Conservation (phyloP, 305 asterid genomes). For the Fraxinus floribunda region DNA sequence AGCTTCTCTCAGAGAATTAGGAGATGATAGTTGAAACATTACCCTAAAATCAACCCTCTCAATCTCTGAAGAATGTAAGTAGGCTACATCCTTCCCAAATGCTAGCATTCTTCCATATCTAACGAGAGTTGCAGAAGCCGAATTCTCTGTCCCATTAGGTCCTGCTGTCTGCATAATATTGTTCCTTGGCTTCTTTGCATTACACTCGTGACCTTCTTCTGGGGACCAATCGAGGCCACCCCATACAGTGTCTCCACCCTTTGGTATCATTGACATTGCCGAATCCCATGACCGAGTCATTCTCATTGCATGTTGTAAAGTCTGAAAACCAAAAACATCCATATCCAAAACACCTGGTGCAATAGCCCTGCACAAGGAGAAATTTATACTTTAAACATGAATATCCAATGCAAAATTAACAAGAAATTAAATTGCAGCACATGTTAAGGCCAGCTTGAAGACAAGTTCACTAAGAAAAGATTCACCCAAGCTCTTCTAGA, state of each 20-base stretch:
- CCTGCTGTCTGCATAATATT: constrained; percentile 35
- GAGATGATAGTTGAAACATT: constrained; percentile 29
- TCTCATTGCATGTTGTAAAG: constrained; percentile 66
- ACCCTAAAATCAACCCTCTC: constrained; percentile 65
- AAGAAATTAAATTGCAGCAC: not conserved
- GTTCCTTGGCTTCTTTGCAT: constrained; percentile 40
- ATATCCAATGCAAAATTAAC: constrained; percentile 8
- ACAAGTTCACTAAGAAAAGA: not conserved
- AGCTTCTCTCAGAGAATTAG: constrained; percentile 15
- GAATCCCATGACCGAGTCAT: constrained; percentile 93
- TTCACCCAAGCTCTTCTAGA: constrained; percentile 11
- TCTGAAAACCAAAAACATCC: constrained; percentile 66
- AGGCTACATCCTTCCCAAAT: constrained; percentile 65
- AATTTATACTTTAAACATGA: constrained; percentile 1
- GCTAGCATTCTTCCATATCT: constrained; percentile 70
- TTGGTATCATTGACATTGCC: constrained; percentile 76
- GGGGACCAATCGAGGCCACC: constrained; percentile 89
- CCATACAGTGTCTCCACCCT: constrained; percentile 83
- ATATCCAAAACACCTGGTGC: constrained; percentile 69
- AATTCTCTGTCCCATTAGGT: constrained; percentile 31
- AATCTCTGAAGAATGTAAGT: constrained; percentile 56
- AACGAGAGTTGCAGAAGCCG: constrained; percentile 26
- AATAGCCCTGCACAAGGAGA: constrained; percentile 52
- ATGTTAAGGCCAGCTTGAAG: not conserved
- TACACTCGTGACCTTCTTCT: constrained; percentile 63